Evolutionary conservation across 768 basidiomycete species (phyloP).

Genomic region (Boletus sensibilis): DNA sequence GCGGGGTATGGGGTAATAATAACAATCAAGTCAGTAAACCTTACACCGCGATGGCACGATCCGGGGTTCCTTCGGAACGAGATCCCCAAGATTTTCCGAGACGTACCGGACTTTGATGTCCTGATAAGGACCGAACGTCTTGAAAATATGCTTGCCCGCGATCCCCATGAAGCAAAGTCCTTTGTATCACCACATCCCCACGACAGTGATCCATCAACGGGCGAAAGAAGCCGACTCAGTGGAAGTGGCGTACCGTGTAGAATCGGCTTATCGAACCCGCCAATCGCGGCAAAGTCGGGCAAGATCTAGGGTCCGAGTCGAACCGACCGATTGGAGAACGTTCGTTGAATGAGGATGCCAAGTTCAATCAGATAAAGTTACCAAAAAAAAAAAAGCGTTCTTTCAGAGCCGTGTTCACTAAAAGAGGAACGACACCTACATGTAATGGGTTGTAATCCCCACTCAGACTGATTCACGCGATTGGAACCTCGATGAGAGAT

Average conservation of each 20-base stretch:
- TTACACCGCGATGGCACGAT: no score
- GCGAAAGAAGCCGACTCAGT: not conserved
- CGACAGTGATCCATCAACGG: not conserved
- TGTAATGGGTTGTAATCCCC: conserved; percentile 93
- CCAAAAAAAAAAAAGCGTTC: not conserved
- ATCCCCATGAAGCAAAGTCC: conserved; percentile 92
- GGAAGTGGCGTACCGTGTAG: conserved; percentile 52
- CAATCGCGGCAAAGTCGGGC: conserved; percentile 90
- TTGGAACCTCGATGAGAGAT: conserved; percentile 2
- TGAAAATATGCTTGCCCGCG: conserved; percentile 87
- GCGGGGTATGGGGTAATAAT: not conserved
- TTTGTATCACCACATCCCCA: conserved; percentile 12
- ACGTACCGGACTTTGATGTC: conserved; percentile 94
- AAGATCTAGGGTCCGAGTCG: conserved; percentile 68
- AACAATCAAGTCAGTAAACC: not conserved
- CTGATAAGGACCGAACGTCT: conserved; percentile 79
- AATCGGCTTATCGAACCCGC: conserved; percentile 92
- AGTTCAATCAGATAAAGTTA: not conserved
- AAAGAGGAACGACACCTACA: conserved; percentile 40
- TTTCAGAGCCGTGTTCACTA: conserved; percentile 4
- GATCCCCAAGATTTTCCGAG: not conserved
- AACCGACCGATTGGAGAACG: conserved; percentile 1
- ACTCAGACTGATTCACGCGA: conserved; percentile 56
- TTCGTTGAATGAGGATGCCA: not conserved
- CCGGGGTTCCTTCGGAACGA: not conserved